phyloP scores from a whole-genome alignment of 2,329 filamentous ascomycete species.

The Monilinia fructicola region DNA sequence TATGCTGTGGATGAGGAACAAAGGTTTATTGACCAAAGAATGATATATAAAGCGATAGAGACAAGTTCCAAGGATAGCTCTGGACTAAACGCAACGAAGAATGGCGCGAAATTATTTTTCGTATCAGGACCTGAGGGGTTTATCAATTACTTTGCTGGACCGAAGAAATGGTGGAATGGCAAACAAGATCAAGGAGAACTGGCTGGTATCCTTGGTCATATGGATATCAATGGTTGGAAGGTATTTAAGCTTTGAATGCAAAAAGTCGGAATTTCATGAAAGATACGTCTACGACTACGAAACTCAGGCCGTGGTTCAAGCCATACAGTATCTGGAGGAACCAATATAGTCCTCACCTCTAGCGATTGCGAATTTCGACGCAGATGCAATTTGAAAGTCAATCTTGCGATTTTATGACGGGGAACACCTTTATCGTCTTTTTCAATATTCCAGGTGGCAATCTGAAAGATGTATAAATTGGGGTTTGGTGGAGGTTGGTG shows the following conservation, averaged over 20 bases:
- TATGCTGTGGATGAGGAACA: slow-evolving; percentile 84
- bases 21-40: slow-evolving; percentile 57
- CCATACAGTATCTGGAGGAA: not conserved
- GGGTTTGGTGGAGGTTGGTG: not conserved
- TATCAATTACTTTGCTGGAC: slow-evolving; percentile 17
- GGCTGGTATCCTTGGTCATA: slow-evolving; percentile 62
- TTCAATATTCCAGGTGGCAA: not conserved
- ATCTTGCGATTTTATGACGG: not conserved
- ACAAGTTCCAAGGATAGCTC: not conserved
- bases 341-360: not conserved
- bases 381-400: not conserved
- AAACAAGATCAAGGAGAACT: slow-evolving; percentile 73
- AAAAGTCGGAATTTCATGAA: not conserved
- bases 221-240: slow-evolving; percentile 48
- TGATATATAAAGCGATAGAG: slow-evolving; percentile 45
- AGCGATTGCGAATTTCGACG: not conserved
- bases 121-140: slow-evolving; percentile 23
- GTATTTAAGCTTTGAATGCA: slow-evolving; percentile 41
- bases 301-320: no score
- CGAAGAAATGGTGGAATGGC: slow-evolving; percentile 44
- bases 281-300: no score
- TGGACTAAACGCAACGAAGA: not conserved
- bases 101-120: slow-evolving; percentile 52
- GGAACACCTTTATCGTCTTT: not conserved
- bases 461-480: not conserved